Evolutionary conservation across 2,329 filamentous ascomycete species (phyloP).

Genomic region (Xylaria sp.): DNA sequence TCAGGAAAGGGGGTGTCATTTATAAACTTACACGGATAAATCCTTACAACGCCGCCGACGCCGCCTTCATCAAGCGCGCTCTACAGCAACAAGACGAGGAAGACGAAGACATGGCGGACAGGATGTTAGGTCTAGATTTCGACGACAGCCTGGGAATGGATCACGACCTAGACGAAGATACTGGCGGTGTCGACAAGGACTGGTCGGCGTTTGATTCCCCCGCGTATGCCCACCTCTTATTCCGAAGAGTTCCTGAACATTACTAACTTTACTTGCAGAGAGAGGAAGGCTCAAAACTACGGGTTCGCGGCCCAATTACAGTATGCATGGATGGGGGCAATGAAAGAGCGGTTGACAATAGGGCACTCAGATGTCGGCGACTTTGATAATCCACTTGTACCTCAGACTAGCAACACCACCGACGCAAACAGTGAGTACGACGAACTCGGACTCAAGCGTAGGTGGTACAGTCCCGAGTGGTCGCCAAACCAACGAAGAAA

Average conservation of each 20-base stretch:
- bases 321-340: background rate
- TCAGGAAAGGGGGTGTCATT: background rate
- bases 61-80: conserved; percentile 7
- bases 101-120: background rate
- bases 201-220: background rate
- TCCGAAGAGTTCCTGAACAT: background rate
- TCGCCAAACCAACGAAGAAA: background rate
- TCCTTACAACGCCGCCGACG: background rate
- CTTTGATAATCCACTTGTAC: background rate
- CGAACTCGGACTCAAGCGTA: too few species aligned
- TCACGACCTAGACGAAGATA: background rate
- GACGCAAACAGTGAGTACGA: background rate
- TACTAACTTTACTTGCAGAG: background rate
- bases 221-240: background rate
- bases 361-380: background rate
- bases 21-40: background rate
- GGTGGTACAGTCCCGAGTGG: background rate
- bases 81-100: background rate
- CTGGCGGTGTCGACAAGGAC: background rate
- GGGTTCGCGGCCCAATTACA: background rate
- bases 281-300: background rate
- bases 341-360: background rate
- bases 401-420: background rate
- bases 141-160: background rate
- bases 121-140: background rate